phyloP scores from a whole-genome alignment of 495 filamentous ascomycete species.

The Xylaria nigripes region DNA sequence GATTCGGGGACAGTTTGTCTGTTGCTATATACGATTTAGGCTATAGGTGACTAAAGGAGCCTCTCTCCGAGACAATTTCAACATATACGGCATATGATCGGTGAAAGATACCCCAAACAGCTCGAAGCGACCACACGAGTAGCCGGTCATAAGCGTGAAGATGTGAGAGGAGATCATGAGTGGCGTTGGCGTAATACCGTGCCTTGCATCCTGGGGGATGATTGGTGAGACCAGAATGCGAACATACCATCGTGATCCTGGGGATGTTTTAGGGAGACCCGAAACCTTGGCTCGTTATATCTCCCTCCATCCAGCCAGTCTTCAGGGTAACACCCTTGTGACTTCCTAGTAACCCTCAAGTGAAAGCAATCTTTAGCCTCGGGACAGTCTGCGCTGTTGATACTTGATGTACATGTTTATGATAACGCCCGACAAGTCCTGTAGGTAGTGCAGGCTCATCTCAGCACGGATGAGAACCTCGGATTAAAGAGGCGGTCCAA shows the following conservation, averaged over 20 bases:
- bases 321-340: neutral
- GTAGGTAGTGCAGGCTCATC: too few relatives aligned
- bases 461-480: too few relatives aligned
- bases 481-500: too few relatives aligned
- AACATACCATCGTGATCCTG: neutral
- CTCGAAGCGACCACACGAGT: neutral
- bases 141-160: conserved; percentile 3
- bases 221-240: conserved; percentile 7
- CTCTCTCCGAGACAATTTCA: neutral
- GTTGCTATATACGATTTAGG: neutral
- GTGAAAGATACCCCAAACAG: neutral
- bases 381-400: too few relatives aligned
- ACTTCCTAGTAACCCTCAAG: neutral
- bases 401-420: too few relatives aligned
- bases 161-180: conserved; percentile 7
- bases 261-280: neutral
- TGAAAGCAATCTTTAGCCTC: too few relatives aligned
- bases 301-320: neutral
- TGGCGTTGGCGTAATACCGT: conserved; percentile 7
- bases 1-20: neutral
- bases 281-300: neutral
- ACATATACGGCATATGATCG: neutral
- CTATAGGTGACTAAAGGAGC: neutral
- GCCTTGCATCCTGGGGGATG: conserved; percentile 14
- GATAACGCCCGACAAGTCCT: too few relatives aligned